Evolutionary conservation across 2,329 filamentous ascomycete species (phyloP), one percentile per base, ranked within the genome.

Genomic region (Kalmusia sp.): DNA sequence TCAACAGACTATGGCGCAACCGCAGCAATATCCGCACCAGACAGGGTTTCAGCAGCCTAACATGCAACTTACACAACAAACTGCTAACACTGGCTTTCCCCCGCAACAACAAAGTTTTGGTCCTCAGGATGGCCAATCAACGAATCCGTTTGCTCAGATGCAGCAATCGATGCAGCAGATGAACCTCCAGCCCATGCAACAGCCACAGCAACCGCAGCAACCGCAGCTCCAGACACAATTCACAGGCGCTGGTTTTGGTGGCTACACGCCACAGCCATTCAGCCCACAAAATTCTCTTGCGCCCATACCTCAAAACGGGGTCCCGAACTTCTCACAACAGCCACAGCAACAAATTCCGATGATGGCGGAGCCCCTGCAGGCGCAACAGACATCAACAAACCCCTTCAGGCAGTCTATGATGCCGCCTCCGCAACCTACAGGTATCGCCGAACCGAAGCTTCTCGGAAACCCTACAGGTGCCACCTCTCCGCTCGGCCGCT

Each of bases 111-210:
- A 65, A 51, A 49, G 71, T 30, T 92, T 89, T 73, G 87, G 84
- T 2, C 86, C 87, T 30, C 61, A 66, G 38, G 58, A 61, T 21
- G 24, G 87, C 84, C 62, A 86, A 88, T 24, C 90, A 96, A 78
- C 81, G 96, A 56, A 98, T 96, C 69, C 95, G 93, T 78, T 97
- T 96, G 76, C 96, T 96, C 73, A 93, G 89, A 68, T 93, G 92
- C 5, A 96, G 96, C 66, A 97, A 33, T 69, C 70, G 40, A 53
- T 41, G 68, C 63, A 28, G 54, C 75, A 75, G 43, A 77, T 57
- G 69, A 66, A 40, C 68, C 45, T 46, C 1, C 44, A 47, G 15
- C 69, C 70, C 40, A 53, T 39, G 68, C 62, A 25, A 55, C 75
- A 75, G 44, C 69, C 71, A 40, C 78, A 77, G 55, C 70, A 67